Conservation (phyloP, 441 rosid genomes). For the Populus hybrid region DNA sequence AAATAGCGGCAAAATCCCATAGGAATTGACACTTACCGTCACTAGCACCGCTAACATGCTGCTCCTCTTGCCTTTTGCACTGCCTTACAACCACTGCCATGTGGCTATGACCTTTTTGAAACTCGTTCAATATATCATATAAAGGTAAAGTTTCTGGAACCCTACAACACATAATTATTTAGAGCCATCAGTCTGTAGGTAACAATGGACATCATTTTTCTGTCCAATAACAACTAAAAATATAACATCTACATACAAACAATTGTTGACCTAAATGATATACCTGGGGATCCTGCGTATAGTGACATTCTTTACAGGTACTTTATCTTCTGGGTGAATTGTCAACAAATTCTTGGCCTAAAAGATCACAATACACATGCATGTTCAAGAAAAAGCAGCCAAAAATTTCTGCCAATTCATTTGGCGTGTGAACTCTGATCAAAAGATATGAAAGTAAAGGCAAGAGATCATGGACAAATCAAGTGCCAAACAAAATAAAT, state of each 20-base stretch:
- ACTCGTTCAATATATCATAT: conserved; percentile 60
- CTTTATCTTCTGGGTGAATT: conserved; percentile 76
- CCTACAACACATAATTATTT: conserved; percentile 26
- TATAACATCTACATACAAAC: neutral
- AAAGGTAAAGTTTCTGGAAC: conserved; percentile 50
- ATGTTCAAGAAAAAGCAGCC: neutral
- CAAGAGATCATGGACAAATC: neutral
- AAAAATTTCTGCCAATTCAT: neutral
- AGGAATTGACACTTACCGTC: conserved; percentile 34
- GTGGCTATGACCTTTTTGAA: conserved; percentile 69
- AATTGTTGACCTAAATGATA: neutral
- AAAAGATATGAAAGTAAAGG: neutral
- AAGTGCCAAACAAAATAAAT: neutral
- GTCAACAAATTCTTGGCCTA: conserved; percentile 87
- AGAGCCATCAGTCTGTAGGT: neutral
- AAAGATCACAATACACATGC: conserved; percentile 6
- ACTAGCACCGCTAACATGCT: conserved; percentile 25
- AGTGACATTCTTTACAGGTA: conserved; percentile 77
- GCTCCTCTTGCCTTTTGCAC: conserved; percentile 30
- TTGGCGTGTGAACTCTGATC: neutral
- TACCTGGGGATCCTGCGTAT: conserved; percentile 89
- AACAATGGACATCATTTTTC: conserved; percentile 2
- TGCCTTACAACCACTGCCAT: conserved; percentile 58
- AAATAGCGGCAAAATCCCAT: neutral
- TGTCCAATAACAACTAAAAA: neutral